Evolutionary conservation across 2,329 filamentous ascomycete species (phyloP), one percentile per base, ranked within the genome.

Genomic region (Seiridium cupressi): DNA sequence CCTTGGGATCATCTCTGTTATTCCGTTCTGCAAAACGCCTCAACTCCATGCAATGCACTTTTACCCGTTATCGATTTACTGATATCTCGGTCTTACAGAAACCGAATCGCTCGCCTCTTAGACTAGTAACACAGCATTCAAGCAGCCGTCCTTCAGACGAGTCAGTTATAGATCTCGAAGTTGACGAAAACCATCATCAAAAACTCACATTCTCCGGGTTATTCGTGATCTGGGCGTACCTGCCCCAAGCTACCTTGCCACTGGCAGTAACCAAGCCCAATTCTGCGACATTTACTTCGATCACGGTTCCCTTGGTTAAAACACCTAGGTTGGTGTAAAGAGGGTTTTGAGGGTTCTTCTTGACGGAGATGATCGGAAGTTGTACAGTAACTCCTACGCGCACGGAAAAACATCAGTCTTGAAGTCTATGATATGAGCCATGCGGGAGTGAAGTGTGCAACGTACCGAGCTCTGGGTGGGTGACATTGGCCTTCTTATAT

Each of bases 241-340:
- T 84, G 67, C 92, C 93, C 93, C 93, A 97, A 5, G 94, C 92
- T 7, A 97, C 92, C 79, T 97, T 97, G 64, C 95, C 95, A 63
- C 88, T 89, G 1, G 93, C 89, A 3, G 95, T 98, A 13, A 96
- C 92, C 63, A 98, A 81, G 64, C 95, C 95, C 64, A 98, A 77
- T 74, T 99, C 95, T 60, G 86, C 90, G 36, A 97, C 93, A 73
- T 99, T 97, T 69, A 98, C 93, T 77, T 98, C 94, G 70, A 66
- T 64, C 62, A 89, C 86, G 36, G 88, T 94, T 64, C 92, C 92
- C 77, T 93, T 93, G 53, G 91, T 94, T 70, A 97, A 75, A 3
- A 97, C 93, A 62, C 94, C 94, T 4, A 98, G 81, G 72, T 97
- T 93, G 5, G 51, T 60, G 36, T 60, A 46, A 10, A 55, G 44